A percentile compares a stretch with the other conserved stretches of the same genome.
Conservation (phyloP, 768 basidiomycete genomes). For the Rossbeevera mucosa region DNA sequence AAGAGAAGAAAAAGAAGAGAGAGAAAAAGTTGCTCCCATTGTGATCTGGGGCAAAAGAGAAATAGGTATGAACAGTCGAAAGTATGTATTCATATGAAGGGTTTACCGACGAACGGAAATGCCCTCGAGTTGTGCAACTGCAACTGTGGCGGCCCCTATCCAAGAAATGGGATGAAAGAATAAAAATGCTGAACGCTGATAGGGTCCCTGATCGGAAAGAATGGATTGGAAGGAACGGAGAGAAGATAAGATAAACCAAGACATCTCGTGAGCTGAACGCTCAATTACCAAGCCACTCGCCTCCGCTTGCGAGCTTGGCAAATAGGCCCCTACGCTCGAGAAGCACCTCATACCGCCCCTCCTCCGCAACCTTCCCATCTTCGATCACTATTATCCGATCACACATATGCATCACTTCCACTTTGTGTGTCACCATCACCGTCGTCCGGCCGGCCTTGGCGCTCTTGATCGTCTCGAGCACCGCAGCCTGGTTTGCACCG, state of each 20-base stretch:
- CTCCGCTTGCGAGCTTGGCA: conserved; percentile 71
- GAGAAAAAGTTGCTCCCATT: background rate
- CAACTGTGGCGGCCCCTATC: background rate
- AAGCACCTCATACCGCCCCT: conserved; percentile 71
- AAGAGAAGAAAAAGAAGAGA: background rate
- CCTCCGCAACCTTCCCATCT: conserved; percentile 72
- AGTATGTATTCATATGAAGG: conserved; percentile 11
- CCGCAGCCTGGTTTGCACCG: conserved; percentile 73
- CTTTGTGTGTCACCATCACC: conserved; percentile 90
- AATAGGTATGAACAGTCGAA: conserved; percentile 19
- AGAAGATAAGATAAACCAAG: background rate
- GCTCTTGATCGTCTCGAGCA: conserved; percentile 68
- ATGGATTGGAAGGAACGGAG: background rate
- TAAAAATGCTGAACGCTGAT: background rate
- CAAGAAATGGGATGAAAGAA: background rate
- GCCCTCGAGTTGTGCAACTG: background rate
- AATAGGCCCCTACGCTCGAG: conserved; percentile 67
- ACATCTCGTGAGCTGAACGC: background rate
- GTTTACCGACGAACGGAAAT: background rate
- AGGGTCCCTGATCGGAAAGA: background rate
- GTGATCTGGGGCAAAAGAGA: background rate
- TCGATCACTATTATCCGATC: conserved; percentile 81
- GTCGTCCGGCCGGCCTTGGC: conserved; percentile 74
- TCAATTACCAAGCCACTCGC: conserved; percentile 53
- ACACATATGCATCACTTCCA: conserved; percentile 87